Conservation (phyloP, 768 basidiomycete species). For the Strobilomyces dryophilus region DNA sequence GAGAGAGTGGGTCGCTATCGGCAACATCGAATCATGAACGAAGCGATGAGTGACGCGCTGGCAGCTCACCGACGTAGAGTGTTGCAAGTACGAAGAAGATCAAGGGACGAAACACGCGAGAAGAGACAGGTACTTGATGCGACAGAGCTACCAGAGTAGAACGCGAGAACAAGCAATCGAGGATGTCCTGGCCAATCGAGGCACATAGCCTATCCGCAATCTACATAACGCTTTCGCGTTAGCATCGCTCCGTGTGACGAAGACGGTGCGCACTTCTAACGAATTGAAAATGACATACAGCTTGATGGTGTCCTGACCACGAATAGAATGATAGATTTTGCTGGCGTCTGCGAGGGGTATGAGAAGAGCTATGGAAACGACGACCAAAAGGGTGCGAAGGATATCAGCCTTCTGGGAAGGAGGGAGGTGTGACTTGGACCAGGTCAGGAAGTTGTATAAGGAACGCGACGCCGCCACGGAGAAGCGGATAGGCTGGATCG, state of each 20-base stretch:
- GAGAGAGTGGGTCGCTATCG: constrained; percentile 78
- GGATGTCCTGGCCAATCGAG: constrained; percentile 95
- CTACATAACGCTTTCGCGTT: constrained; percentile 36
- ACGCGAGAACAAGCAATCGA: constrained; percentile 93
- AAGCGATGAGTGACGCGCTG: not conserved
- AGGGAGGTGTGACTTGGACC: constrained; percentile 56
- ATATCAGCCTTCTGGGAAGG: constrained; percentile 93
- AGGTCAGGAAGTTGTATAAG: constrained; percentile 44
- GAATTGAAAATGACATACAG: constrained; percentile 99
- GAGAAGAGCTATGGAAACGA: constrained; percentile 69
- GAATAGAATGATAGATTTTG: constrained; percentile 96
- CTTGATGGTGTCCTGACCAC: constrained; percentile 98
- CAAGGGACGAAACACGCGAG: constrained; percentile 71
- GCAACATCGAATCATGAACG: not conserved
- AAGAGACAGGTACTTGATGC: constrained; percentile 53
- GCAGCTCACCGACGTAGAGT: constrained; percentile 70
- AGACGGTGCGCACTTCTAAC: constrained; percentile 69
- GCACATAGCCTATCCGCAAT: constrained; percentile 93
- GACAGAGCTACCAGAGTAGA: constrained; percentile 80
- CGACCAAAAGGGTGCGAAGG: constrained; percentile 71
- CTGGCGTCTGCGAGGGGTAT: constrained; percentile 88
- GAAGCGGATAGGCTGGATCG: constrained; percentile 91
- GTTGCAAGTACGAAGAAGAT: constrained; percentile 81
- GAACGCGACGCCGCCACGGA: constrained; percentile 58
- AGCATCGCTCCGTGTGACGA: not conserved